phyloP scores from a whole-genome alignment of 2,329 filamentous ascomycete species.

The Colletotrichum tamarilloi region DNA sequence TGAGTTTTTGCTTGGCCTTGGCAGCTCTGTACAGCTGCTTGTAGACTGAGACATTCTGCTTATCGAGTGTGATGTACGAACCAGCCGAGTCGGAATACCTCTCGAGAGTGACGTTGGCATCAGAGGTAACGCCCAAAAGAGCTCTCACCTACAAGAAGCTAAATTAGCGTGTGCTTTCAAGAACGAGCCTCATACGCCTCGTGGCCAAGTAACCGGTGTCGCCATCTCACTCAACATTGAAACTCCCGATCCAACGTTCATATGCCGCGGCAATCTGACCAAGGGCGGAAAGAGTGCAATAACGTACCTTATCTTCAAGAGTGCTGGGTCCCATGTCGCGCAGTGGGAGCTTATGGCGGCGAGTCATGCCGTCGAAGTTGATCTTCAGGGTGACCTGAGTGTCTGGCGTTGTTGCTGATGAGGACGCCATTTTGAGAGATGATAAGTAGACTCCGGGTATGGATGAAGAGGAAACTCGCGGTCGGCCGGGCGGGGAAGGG shows the following conservation, averaged over 20 bases:
- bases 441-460: constrained; percentile 8
- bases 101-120: constrained; percentile 78
- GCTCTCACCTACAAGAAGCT: constrained; percentile 69
- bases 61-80: constrained; percentile 82
- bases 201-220: background rate
- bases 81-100: constrained; percentile 95
- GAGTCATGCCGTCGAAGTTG: constrained; percentile 77
- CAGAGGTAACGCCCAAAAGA: constrained; percentile 72
- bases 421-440: constrained; percentile 23
- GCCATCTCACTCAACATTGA: background rate
- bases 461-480: constrained; percentile 17
- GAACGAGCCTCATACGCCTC: background rate
- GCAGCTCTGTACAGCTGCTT: constrained; percentile 97
- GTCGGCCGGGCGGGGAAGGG: constrained; percentile 31
- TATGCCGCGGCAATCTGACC: background rate
- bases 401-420: constrained; percentile 34
- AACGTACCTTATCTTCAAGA: constrained; percentile 86
- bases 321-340: constrained; percentile 80
- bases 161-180: constrained; percentile 1
- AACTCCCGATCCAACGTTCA: background rate
- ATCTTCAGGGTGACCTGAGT: constrained; percentile 81
- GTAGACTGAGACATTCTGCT: constrained; percentile 83
- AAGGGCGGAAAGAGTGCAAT: constrained; percentile 26
- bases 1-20: constrained; percentile 98
- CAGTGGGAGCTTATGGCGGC: constrained; percentile 90